Evolutionary conservation across 495 filamentous ascomycete species (phyloP).

Genomic region (Pseudotulostoma volvatum): DNA sequence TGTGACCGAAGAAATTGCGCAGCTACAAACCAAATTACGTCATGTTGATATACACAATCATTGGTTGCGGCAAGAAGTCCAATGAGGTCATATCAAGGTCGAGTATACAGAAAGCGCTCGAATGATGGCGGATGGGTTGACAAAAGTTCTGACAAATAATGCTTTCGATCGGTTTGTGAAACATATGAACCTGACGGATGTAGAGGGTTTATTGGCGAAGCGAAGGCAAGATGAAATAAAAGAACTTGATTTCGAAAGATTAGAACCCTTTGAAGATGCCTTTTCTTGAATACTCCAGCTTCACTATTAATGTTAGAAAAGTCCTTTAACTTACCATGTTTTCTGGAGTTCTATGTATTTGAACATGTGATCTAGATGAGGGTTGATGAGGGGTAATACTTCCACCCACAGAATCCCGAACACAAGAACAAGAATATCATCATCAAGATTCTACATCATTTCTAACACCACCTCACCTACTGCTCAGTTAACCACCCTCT

Average conservation of each 20-base stretch:
- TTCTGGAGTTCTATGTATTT: too few species aligned
- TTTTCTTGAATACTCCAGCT: too few species aligned
- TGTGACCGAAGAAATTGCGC: neutral
- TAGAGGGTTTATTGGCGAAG: neutral
- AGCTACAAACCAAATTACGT: slow-evolving; percentile 6
- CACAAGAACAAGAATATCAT: too few species aligned
- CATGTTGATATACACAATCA: slow-evolving; percentile 9
- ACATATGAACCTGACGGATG: neutral
- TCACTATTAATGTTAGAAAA: too few species aligned
- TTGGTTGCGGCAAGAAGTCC: slow-evolving; percentile 8
- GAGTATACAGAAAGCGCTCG: neutral
- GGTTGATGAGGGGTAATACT: too few species aligned
- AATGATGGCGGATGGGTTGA: neutral
- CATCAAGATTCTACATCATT: too few species aligned
- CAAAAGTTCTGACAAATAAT: neutral
- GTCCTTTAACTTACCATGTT: too few species aligned
- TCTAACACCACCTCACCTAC: too few species aligned
- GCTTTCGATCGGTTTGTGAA: neutral
- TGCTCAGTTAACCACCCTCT: too few species aligned
- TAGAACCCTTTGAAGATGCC: neutral
- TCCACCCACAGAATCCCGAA: too few species aligned
- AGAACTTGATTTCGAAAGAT: neutral
- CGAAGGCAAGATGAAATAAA: neutral
- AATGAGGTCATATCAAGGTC: neutral
- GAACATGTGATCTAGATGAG: too few species aligned